Evolutionary conservation across 139 green algal species (phyloP).

Genomic region (Medakamo hakoo): DNA sequence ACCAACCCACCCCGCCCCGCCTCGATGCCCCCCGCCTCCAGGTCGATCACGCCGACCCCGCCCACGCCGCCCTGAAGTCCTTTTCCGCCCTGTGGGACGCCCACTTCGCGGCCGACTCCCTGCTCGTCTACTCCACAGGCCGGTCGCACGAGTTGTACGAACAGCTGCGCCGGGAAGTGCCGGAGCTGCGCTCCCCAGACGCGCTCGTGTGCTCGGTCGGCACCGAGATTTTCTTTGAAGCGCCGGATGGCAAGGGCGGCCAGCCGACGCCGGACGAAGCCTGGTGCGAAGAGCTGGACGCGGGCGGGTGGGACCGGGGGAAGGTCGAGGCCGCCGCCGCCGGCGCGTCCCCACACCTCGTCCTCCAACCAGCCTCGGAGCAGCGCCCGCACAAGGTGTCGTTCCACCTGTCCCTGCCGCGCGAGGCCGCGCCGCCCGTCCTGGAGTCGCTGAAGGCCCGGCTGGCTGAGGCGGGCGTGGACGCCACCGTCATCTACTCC

Average conservation of each 20-base stretch:
- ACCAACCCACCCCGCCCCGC: not conserved
- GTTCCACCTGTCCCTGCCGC: conserved; percentile 39
- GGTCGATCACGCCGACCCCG: conserved; percentile 62
- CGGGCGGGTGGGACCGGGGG: conserved; percentile 27
- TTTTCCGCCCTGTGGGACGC: conserved; percentile 65
- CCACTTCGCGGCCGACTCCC: conserved; percentile 42
- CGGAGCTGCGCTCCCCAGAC: conserved; percentile 46
- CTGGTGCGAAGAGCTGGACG: conserved; percentile 45
- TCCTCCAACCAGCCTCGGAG: conserved; percentile 44
- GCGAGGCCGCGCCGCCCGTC: not conserved
- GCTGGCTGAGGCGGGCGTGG: conserved; percentile 14
- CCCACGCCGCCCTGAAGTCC: conserved; percentile 33
- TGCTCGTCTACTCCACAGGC: conserved; percentile 87
- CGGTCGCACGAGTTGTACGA: conserved; percentile 60
- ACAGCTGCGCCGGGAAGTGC: conserved; percentile 39
- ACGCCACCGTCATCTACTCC: conserved; percentile 63
- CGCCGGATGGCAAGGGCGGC: not conserved
- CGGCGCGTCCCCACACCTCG: conserved; percentile 7
- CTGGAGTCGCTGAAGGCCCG: conserved; percentile 19
- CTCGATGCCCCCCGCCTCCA: conserved; percentile 9
- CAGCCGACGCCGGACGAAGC: conserved; percentile 22
- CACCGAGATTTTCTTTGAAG: conserved; percentile 69
- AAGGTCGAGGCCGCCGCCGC: conserved; percentile 2
- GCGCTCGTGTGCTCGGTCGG: conserved; percentile 85
- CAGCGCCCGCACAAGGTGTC: conserved; percentile 83